Evolutionary conservation across 75 land plant species (phyloP).

Genomic region (Ceratopteris richardii): DNA sequence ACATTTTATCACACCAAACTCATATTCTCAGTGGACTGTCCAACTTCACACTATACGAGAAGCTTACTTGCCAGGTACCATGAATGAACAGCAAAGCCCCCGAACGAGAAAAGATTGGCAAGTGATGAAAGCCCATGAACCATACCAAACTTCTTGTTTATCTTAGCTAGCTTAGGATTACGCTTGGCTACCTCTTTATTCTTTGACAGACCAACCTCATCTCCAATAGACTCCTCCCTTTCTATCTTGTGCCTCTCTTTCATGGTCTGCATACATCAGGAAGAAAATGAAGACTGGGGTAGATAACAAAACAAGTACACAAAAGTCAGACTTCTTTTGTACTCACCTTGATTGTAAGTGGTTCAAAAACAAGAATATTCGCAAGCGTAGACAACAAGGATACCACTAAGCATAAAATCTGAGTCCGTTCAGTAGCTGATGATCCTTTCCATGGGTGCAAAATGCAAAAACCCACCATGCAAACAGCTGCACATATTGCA

Average conservation of each 20-base stretch:
- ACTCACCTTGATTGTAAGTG: conserved; percentile 80
- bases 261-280: conserved; percentile 54
- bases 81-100: conserved; percentile 80
- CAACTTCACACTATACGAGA: conserved; percentile 26
- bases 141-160: conserved; percentile 96
- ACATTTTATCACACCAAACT: too few species aligned
- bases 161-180: conserved; percentile 65
- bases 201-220: conserved; percentile 74
- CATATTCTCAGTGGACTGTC: too few species aligned
- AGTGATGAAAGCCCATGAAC: conserved; percentile 88
- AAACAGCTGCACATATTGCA: conserved; percentile 46
- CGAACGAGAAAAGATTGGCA: conserved; percentile 71
- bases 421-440: conserved; percentile 45
- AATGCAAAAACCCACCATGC: conserved; percentile 51
- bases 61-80: conserved; percentile 82
- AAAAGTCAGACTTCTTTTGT: neutral
- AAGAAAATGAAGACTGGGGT: neutral
- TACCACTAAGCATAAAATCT: conserved; percentile 49
- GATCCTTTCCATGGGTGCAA: conserved; percentile 70
- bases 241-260: conserved; percentile 82
- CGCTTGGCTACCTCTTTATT: conserved; percentile 63
- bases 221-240: conserved; percentile 64
- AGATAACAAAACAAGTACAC: neutral
- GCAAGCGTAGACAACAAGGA: conserved; percentile 52
- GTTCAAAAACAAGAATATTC: conserved; percentile 81